Conservation (phyloP, 2,329 filamentous ascomycete species). For the Phyllosticta paracitricarpa region DNA sequence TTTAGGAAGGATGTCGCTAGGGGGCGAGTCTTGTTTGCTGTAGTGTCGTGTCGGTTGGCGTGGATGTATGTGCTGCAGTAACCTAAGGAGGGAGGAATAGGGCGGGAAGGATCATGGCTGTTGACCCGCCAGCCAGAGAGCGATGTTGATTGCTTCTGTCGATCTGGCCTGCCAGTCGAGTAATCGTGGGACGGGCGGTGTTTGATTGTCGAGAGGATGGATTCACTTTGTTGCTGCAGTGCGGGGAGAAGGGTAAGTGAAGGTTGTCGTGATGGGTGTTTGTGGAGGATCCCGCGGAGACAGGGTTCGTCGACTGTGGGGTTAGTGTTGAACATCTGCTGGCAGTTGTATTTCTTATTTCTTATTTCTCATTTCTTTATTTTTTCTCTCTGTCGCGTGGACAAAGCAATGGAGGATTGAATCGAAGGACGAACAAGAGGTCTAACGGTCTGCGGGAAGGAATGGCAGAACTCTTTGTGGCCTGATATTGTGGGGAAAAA, state of each 20-base stretch:
- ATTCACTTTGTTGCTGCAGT: background rate
- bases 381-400: background rate
- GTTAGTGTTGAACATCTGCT: background rate
- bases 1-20: background rate
- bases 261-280: background rate
- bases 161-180: background rate
- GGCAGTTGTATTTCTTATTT: too few relatives aligned
- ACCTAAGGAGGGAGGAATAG: background rate
- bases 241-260: background rate
- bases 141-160: background rate
- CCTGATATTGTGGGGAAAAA: background rate
- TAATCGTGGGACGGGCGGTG: background rate
- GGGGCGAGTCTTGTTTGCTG: background rate
- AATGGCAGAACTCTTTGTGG: background rate
- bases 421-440: background rate
- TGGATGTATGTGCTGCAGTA: background rate
- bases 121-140: background rate
- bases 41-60: background rate
- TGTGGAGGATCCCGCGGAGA: background rate
- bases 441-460: background rate
- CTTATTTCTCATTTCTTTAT: too few relatives aligned
- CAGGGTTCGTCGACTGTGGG: background rate
- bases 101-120: background rate
- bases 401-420: background rate
- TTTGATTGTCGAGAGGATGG: background rate